Evolutionary conservation across 2,329 filamentous ascomycete genomes (phyloP), one percentile per base, ranked within the genome.

Genomic region (Aspergillus hortae): DNA sequence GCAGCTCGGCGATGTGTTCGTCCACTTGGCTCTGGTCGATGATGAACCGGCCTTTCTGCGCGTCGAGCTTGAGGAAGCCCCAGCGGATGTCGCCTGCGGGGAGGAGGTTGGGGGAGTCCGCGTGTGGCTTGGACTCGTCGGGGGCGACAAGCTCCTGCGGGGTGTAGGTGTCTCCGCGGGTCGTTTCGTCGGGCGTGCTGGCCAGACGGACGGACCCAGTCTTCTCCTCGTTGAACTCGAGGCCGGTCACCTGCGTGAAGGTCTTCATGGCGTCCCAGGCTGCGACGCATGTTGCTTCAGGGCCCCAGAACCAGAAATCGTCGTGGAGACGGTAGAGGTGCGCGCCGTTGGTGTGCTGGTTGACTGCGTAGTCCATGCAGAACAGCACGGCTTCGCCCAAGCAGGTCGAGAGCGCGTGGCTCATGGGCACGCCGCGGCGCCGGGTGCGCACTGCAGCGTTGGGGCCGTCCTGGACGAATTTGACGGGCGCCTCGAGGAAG

Each of bases 231-330:
- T 87, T 85, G 54, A 87, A 75, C 5, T 76, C 67, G 1, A 86
- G 74, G 1, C 84, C 82, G 62, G 84, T 82, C 1, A 81, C 67
- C 1, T 67, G 61, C 2, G 76, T 70, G 56, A 87, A 89, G 1
- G 74, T 67, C 1, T 75, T 71, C 56, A 88, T 76, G 0, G 80
- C 74, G 15, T 76, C 62, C 86, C 85, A 89, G 0, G 81, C 84
- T 41, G 77, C 74, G 19, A 77, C 73, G n/a, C 79, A 80, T 2
- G 70, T 73, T 3, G 70, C 56, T 44, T 84, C 78, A 5, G 81
- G 74, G 7, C 79, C 77, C 83, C 84, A 87, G 62, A 87, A 83
- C 84, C 84, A 88, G 47, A 87, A 74, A 56, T 87, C 83, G 56
- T 87, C 85, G 47, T 86, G 79, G 35, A 86, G 72, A 11, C 85